A percentile compares a stretch with the other conserved stretches of the same genome.
phyloP scores from a whole-genome alignment of 345 rosid species.

The Atalantia buxifolia region DNA sequence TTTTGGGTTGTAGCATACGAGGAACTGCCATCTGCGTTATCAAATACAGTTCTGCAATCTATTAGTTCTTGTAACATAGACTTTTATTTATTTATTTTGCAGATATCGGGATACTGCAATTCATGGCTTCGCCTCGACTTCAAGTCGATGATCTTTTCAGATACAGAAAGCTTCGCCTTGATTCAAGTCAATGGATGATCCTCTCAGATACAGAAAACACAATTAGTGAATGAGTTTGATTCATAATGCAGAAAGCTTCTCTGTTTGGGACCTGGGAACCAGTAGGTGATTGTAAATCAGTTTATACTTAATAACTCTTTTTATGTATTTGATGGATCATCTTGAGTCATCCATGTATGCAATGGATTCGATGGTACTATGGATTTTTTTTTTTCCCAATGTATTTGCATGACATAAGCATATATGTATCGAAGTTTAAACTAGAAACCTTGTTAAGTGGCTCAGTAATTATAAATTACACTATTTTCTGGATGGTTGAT shows the following conservation, averaged over 20 bases:
- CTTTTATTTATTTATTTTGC: background rate
- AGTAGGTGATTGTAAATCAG: conserved; percentile 20
- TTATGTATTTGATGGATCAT: background rate
- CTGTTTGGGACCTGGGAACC: background rate
- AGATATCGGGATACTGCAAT: background rate
- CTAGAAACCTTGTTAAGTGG: too few relatives aligned
- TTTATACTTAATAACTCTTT: background rate
- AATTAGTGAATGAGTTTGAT: background rate
- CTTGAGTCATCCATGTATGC: background rate
- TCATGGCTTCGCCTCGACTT: background rate
- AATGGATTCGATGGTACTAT: background rate
- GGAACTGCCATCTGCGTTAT: too few relatives aligned
- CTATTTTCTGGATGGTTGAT: too few relatives aligned
- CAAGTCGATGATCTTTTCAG: background rate
- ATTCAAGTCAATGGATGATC: background rate
- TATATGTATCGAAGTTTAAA: too few relatives aligned
- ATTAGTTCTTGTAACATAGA: background rate
- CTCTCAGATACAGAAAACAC: background rate
- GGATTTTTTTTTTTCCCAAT: background rate
- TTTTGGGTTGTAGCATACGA: background rate
- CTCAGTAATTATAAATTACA: too few relatives aligned
- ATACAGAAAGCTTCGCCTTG: background rate
- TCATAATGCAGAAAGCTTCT: conserved; percentile 5
- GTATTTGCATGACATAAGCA: background rate
- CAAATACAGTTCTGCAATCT: background rate